Conservation (phyloP, 257 asterid species). For the Mentha longifolia region DNA sequence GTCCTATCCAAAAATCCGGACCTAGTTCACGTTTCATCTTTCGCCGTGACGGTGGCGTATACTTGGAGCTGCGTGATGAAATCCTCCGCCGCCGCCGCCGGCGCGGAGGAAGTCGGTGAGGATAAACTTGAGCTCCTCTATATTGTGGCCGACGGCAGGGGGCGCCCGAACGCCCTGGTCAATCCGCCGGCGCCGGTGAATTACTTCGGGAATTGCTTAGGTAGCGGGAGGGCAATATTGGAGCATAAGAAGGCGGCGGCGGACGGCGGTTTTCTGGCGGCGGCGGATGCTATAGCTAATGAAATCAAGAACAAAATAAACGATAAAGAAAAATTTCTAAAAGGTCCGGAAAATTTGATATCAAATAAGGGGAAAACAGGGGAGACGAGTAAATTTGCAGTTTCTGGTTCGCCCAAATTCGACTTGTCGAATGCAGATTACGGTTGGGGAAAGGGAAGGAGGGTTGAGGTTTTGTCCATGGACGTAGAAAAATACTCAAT, state of each 20-base stretch:
- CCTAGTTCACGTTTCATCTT: constrained; percentile 42
- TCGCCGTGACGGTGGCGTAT: constrained; percentile 40
- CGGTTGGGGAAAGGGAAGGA: too few relatives aligned
- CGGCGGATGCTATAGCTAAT: constrained; percentile 13
- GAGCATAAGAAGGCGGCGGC: constrained; percentile 27
- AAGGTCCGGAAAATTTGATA: too few relatives aligned
- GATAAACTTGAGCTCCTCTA: constrained; percentile 15
- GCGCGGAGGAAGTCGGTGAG: neutral
- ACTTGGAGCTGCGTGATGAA: constrained; percentile 43
- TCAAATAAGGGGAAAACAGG: too few relatives aligned
- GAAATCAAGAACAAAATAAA: too few relatives aligned
- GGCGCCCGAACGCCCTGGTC: constrained; percentile 16
- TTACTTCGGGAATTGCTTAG: constrained; percentile 48
- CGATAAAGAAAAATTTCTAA: too few relatives aligned
- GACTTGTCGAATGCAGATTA: too few relatives aligned
- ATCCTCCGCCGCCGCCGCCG: constrained; percentile 1
- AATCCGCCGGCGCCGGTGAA: constrained; percentile 29
- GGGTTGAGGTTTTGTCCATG: too few relatives aligned
- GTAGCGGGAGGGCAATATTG: constrained; percentile 19
- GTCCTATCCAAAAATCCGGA: constrained; percentile 35
- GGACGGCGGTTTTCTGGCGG: constrained; percentile 35
- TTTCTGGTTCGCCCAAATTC: too few relatives aligned
- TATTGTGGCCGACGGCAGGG: constrained; percentile 38
- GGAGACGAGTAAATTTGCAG: too few relatives aligned
- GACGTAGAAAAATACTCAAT: too few relatives aligned